Evolutionary conservation across 179 eudicot species (phyloP).

Genomic region (Silene noctiflora): DNA sequence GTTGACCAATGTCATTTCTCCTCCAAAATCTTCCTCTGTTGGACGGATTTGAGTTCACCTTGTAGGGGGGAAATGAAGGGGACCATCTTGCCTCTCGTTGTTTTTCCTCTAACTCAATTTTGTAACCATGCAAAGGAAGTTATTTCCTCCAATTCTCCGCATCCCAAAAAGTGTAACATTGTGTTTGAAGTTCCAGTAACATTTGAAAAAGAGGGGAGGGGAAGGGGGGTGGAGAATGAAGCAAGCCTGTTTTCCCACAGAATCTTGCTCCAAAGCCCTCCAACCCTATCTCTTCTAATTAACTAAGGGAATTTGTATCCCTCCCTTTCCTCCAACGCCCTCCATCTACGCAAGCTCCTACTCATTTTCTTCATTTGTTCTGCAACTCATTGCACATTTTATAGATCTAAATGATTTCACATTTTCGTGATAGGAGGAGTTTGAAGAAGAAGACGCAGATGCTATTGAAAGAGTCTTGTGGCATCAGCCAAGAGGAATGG

Average conservation of each 20-base stretch:
- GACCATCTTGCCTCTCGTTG: too few relatives aligned
- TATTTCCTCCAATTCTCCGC: not conserved
- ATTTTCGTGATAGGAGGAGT: conserved; percentile 56
- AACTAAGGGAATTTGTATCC: not conserved
- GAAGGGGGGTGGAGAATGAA: not conserved
- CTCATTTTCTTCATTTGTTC: not conserved
- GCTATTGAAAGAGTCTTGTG: conserved; percentile 87
- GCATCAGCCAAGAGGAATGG: conserved; percentile 96
- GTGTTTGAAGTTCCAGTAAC: not conserved
- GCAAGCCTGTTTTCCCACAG: not conserved
- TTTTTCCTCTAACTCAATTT: too few relatives aligned
- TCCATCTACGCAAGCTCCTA: not conserved
- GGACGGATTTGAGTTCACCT: too few relatives aligned
- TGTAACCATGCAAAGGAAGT: too few relatives aligned
- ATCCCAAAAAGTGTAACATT: not conserved
- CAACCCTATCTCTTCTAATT: not conserved
- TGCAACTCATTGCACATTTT: not conserved
- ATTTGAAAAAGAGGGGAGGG: not conserved
- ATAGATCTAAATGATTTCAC: not conserved
- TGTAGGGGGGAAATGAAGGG: too few relatives aligned
- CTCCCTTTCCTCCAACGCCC: not conserved
- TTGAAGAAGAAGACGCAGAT: conserved; percentile 89
- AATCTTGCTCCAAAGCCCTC: not conserved
- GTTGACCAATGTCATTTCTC: too few relatives aligned
- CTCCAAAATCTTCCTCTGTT: too few relatives aligned